A percentile compares a stretch with the other conserved stretches of the same genome.
phyloP scores from a whole-genome alignment of 352 stramenopile genomes.

The Globisporangium cederbergense region DNA sequence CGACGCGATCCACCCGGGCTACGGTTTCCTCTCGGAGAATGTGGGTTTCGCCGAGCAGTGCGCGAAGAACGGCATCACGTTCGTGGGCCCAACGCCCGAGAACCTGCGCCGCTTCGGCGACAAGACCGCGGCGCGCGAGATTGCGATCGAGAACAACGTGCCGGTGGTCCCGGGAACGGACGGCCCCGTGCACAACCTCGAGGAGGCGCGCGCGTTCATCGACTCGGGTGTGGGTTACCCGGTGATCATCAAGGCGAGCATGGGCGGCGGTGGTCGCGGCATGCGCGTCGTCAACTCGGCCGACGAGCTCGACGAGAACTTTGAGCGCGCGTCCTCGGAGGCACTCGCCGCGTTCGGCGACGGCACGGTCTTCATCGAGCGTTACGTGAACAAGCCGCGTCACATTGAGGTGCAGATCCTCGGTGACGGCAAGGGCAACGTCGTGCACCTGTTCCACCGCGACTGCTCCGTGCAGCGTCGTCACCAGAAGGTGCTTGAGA shows the following conservation, averaged over 20 bases:
- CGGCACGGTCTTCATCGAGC: conserved; percentile 94
- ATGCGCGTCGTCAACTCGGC: conserved; percentile 92
- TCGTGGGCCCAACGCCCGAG: conserved; percentile 93
- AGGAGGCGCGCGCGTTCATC: conserved; percentile 90
- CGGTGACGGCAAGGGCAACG: conserved; percentile 92
- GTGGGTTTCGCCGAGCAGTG: conserved; percentile 92
- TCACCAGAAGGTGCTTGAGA: conserved; percentile 98
- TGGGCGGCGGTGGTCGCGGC: conserved; percentile 95
- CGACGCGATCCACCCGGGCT: conserved; percentile 96
- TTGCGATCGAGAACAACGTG: conserved; percentile 88
- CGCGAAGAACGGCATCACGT: conserved; percentile 90
- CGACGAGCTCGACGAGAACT: conserved; percentile 88
- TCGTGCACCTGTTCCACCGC: conserved; percentile 94
- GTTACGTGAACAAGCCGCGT: conserved; percentile 93
- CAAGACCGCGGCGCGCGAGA: conserved; percentile 87
- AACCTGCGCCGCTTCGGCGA: conserved; percentile 89
- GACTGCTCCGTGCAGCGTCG: conserved; percentile 98
- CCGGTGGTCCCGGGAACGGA: conserved; percentile 89
- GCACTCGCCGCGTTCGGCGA: conserved; percentile 92
- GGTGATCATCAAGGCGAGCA: conserved; percentile 98
- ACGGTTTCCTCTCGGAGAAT: conserved; percentile 97
- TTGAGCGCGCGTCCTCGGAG: conserved; percentile 82
- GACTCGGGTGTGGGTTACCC: conserved; percentile 90
- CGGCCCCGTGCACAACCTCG: conserved; percentile 83
- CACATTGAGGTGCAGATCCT: conserved; percentile 99